Evolutionary conservation across 371 early-diverging fungal species (phyloP).

Genomic region (Syncephalastrum sp.): DNA sequence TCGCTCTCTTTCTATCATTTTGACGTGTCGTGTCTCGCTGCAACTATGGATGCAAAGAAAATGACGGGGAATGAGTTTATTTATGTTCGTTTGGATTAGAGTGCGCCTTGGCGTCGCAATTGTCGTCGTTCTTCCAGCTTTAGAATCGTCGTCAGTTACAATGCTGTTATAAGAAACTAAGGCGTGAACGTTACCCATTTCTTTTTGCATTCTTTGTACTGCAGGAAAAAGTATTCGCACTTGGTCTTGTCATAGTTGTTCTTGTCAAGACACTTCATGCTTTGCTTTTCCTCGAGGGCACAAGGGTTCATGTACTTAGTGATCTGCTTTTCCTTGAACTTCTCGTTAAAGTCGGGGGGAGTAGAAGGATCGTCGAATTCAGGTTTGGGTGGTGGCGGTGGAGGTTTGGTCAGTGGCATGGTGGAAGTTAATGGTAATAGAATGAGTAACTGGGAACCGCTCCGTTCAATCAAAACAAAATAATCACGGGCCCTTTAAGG

Average conservation of each 20-base stretch:
- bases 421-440: too few species aligned
- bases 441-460: too few species aligned
- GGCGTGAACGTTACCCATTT: constrained; percentile 51
- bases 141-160: neutral
- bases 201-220: constrained; percentile 69
- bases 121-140: constrained; percentile 43
- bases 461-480: too few species aligned
- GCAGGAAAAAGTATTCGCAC: constrained; percentile 60
- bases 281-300: constrained; percentile 56
- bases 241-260: constrained; percentile 60
- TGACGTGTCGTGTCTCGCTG: neutral
- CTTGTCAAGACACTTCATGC: constrained; percentile 62
- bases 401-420: constrained; percentile 51
- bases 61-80: neutral
- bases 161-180: neutral
- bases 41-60: neutral
- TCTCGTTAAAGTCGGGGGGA: constrained; percentile 53
- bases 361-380: constrained; percentile 46
- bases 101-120: constrained; percentile 35
- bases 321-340: constrained; percentile 51
- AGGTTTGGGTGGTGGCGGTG: constrained; percentile 51
- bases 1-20: neutral
- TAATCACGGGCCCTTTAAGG: too few species aligned
- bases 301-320: constrained; percentile 70
- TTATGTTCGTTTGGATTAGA: constrained; percentile 14